Percentiles rank a stretch among this genome's conserved stretches.
These are phyloP conservation scores for Tetracladium marchalianum DNA, from an alignment of 495 filamentous ascomycete species.

Conservation along the genomic window DNA sequence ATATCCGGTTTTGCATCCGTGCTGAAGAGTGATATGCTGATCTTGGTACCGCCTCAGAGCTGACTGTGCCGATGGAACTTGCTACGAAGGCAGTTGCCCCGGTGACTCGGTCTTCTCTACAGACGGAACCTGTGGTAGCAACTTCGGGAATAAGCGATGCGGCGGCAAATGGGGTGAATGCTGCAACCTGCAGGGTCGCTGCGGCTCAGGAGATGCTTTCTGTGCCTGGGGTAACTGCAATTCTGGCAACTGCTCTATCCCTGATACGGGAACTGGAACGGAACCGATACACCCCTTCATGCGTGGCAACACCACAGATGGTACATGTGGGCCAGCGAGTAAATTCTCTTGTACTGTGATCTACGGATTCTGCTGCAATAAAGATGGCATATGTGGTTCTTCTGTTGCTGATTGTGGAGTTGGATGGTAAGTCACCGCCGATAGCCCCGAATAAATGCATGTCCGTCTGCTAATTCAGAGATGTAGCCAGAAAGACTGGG, in stretches of 20 bases:
- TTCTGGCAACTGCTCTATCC: conserved; percentile 11
- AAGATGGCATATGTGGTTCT: conserved; percentile 7
- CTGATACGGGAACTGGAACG: no score
- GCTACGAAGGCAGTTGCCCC: conserved; percentile 20
- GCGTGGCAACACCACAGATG: conserved; percentile 11
- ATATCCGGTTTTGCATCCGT: no score
- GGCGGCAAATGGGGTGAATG: conserved; percentile 22
- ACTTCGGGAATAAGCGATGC: conserved; percentile 12
- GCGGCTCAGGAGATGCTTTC: conserved; percentile 16
- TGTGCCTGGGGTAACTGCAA: conserved; percentile 8
- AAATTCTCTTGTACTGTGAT: conserved; percentile 2
- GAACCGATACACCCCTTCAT: no score
- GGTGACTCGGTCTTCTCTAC: conserved; percentile 16
- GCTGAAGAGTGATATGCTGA: no score
- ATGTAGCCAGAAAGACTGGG: no score
- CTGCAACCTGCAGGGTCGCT: conserved; percentile 19
- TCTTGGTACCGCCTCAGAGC: conserved; percentile 2
- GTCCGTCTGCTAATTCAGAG: no score
- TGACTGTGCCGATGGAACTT: conserved; percentile 23
- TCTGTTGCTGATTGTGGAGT: conserved; percentile 3
- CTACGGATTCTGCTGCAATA: conserved; percentile 7
- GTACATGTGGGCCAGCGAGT: conserved; percentile 1
- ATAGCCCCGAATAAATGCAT: no score
- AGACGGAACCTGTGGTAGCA: conserved; percentile 19
- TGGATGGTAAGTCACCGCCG: conserved; percentile 13